phyloP scores from a whole-genome alignment of 495 filamentous ascomycete genomes.

The Aspergillus olivimuriae region DNA sequence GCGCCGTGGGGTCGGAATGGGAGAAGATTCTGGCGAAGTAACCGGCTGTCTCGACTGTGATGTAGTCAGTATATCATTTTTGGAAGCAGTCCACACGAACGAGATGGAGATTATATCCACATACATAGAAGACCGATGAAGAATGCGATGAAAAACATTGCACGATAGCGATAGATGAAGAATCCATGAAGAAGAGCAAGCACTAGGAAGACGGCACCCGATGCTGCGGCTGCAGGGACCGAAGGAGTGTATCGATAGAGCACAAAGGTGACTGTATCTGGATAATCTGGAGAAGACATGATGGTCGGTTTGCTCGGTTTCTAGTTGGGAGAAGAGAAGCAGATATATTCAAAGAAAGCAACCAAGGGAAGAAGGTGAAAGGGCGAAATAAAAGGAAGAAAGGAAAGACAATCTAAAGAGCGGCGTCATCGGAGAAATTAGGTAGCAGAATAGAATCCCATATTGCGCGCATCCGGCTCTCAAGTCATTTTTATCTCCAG shows the following conservation, averaged over 20 bases:
- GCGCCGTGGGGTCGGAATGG: constrained; percentile 18
- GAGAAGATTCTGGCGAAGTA: constrained; percentile 47
- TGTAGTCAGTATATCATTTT: neutral
- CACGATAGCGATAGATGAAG: constrained; percentile 40
- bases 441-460: too few species aligned
- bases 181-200: constrained; percentile 41
- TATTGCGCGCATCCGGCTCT: neutral
- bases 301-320: too few species aligned
- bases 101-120: constrained; percentile 36
- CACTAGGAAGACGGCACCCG: too few species aligned
- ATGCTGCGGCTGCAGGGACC: constrained; percentile 39
- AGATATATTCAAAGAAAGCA: neutral
- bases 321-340: neutral
- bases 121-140: constrained; percentile 62
- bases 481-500: neutral
- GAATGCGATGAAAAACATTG: constrained; percentile 37
- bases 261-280: constrained; percentile 5
- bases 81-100: neutral
- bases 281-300: neutral
- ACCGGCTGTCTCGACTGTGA: constrained; percentile 50
- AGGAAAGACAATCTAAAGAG: too few species aligned
- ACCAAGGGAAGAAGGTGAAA: too few species aligned
- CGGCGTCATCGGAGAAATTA: too few species aligned
- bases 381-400: too few species aligned
- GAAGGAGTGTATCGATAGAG: constrained; percentile 37